phyloP scores from a whole-genome alignment of 176 grass and related monocot species.

The Rhynchospora breviuscula region DNA sequence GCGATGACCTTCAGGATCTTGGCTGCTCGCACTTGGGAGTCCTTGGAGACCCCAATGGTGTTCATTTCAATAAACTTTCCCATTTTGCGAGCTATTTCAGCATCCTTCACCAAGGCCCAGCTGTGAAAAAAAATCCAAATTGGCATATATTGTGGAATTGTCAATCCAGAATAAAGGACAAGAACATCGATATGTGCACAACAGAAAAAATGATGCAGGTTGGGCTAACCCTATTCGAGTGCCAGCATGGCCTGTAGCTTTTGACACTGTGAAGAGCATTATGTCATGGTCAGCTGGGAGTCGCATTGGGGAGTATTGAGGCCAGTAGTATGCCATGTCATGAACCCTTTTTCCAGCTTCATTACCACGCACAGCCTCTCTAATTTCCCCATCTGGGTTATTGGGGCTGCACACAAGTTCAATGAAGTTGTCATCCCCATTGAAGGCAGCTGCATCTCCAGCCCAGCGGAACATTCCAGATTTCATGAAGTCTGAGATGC shows the following conservation, averaged over 20 bases:
- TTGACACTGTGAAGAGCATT: conserved; percentile 88
- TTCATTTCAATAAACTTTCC: conserved; percentile 79
- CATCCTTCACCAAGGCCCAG: conserved; percentile 89
- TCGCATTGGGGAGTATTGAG: conserved; percentile 74
- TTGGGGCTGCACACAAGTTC: conserved; percentile 77
- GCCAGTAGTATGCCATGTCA: conserved; percentile 88
- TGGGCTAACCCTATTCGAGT: conserved; percentile 72
- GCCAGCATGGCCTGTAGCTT: conserved; percentile 73
- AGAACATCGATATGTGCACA: background rate
- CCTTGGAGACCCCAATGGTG: conserved; percentile 86
- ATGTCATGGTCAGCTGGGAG: conserved; percentile 48
- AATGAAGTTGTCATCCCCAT: conserved; percentile 38
- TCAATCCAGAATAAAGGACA: background rate
- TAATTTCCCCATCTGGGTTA: conserved; percentile 63
- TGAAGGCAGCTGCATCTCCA: conserved; percentile 44
- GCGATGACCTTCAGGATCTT: conserved; percentile 67
- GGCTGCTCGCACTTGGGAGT: conserved; percentile 72
- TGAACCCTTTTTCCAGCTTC: conserved; percentile 39
- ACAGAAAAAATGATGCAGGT: background rate
- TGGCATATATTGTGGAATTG: background rate
- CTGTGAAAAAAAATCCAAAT: conserved; percentile 13
- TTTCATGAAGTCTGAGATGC: conserved; percentile 47
- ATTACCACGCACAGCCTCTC: conserved; percentile 37
- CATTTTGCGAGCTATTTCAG: conserved; percentile 47
- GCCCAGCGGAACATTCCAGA: conserved; percentile 65